Evolutionary conservation across 495 filamentous ascomycete species (phyloP).

Genomic region (Endocarpon pusillum): DNA sequence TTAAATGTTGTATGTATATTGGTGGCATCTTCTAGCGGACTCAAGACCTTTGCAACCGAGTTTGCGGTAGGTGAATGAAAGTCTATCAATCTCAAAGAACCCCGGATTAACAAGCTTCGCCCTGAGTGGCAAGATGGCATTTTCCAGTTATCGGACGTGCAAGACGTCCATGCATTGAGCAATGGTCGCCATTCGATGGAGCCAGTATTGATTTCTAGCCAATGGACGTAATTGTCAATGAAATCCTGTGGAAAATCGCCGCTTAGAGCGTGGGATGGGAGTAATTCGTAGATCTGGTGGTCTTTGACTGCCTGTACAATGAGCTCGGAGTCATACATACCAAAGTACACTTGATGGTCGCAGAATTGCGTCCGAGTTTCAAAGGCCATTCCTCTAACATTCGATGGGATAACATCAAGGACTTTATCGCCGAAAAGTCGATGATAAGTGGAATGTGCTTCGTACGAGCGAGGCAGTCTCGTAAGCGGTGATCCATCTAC

Average conservation of each 20-base stretch:
- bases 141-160: slow-evolving; percentile 14
- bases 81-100: slow-evolving; percentile 13
- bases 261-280: slow-evolving; percentile 24
- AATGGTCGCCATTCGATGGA: slow-evolving; percentile 33
- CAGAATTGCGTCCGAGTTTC: slow-evolving; percentile 13
- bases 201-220: slow-evolving; percentile 31
- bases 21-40: slow-evolving; percentile 15
- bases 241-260: slow-evolving; percentile 30
- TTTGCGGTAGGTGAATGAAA: slow-evolving; percentile 15
- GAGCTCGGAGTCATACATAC: slow-evolving; percentile 14
- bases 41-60: slow-evolving; percentile 17
- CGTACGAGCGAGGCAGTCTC: slow-evolving; percentile 30
- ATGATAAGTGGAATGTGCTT: slow-evolving; percentile 21
- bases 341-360: slow-evolving; percentile 24
- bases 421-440: slow-evolving; percentile 25
- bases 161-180: slow-evolving; percentile 23
- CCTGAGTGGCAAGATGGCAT: slow-evolving; percentile 4
- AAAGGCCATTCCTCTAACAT: slow-evolving; percentile 27
- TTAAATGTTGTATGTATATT: slow-evolving; percentile 26
- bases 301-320: slow-evolving; percentile 9
- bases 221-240: slow-evolving; percentile 34
- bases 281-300: slow-evolving; percentile 20
- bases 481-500: slow-evolving; percentile 35
- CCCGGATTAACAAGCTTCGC: slow-evolving; percentile 4
- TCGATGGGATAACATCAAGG: slow-evolving; percentile 26